Base-by-base conservation (phyloP, 768 basidiomycete genomes). In the Collybiopsis luxurians region DNA sequence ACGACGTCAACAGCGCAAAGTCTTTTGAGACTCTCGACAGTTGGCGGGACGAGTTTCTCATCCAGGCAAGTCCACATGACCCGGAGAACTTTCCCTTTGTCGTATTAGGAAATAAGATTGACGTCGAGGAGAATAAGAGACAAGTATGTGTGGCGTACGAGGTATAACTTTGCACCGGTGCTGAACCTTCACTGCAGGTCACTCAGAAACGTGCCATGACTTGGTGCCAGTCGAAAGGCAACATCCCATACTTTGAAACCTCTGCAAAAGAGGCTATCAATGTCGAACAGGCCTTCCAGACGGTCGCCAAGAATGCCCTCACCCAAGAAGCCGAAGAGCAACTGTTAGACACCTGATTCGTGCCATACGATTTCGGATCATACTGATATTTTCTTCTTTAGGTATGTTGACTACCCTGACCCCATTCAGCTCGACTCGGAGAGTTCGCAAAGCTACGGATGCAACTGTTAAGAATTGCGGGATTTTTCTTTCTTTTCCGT, bases 231-330 rank as follows among this genome's bases (percentile, higher is more conserved):
- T 89, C 95, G 57, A 98, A 98, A 77, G 96, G 96, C 69, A 98
- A 98, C 74, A 98, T 99, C 61, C 97, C 97, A 27, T 99, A 98
- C 76, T 99, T 98, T 71, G 97, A 99, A 78, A 98, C 97, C 4
- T 99, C 97, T 9, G 97, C 97, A 39, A 99, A 99, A 75, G 97
- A 99, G 74, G 96, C 97, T 11, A 98, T 98, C 80, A 99, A 99
- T 67, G 97, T 99, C 54, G 97, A 99, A 71, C 96, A 98, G 71
- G 97, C 96, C 3, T 99, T 99, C 86, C 95, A 97, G 73, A 97
- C 95, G 1, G 95, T 98, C 55, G 96, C 96, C n/a, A 96, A 96
- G 90, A 98, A 97, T 71, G 97, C 97, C 11, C 75, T 99, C 62
- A 92, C 94, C 69, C 96, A 98, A 75, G 97, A 98, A 71, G 87